Base-by-base conservation (phyloP, 306 rosid species). In the Erythrophleum fordii region DNA sequence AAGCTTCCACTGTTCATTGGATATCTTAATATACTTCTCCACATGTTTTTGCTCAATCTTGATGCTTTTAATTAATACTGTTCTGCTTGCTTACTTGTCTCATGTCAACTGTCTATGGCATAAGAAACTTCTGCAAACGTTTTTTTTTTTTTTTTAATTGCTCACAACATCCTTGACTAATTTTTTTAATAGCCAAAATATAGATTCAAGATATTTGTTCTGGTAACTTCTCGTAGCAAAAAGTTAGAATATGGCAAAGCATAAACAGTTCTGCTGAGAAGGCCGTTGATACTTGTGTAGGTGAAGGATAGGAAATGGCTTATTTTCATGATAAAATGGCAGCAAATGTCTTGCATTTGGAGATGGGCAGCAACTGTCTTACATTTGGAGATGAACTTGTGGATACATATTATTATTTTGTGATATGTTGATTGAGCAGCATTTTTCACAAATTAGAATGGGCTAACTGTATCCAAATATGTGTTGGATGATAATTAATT, bases 181-280 rank as follows among this genome's bases (percentile, higher is more conserved):
- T 20, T 53, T 53, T 53, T 53, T 20, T 5, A 53, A 53, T 22
- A 20, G 20, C 28, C 60, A 53, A n/a, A 53, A 20, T 53, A 23
- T 56, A 56, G 64, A n/a, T n/a, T n/a, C n/a, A n/a, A n/a, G n/a
- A 45, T 39, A 39, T 39, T 39, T 39, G 42, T 39, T 39, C 42
- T 39, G 42, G 42, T 39, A 39, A 39, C 5, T 39, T 39, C 42
- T 39, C 5, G 37, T 34, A 34, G 37, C 37, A 34, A 34, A 34
- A 34, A n/a, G 56, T n/a, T 20, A 5, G 59, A 52, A n/a, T 52
- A 66, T 66, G 72, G 49, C 9, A 66, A 67, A 67, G 31, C 49
- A 67, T 39, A 11, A 67, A 11, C 31, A 20, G 14, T 9, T 35
- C 11, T 9, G 49, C 48, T 66, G 71, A 66, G 23, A 56, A 23